Evolutionary conservation across 1,139 yeast species (phyloP).

Genomic region (Candida tropicalis): DNA sequence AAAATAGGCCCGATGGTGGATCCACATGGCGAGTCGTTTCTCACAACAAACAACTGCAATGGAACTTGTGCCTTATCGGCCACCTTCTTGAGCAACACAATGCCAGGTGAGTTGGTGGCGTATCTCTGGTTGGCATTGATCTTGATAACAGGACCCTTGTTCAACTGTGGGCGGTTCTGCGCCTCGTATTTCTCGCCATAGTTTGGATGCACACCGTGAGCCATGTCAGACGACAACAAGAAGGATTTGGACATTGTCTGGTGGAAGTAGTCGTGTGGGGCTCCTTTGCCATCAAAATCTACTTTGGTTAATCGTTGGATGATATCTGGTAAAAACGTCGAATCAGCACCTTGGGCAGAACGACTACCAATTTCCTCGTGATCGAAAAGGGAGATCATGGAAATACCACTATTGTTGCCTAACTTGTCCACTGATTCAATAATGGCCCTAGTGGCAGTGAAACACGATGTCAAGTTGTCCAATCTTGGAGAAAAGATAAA

Average conservation of each 20-base stretch:
- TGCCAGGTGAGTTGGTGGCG: slow-evolving; percentile 91
- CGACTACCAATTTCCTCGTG: slow-evolving; percentile 95
- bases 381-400: slow-evolving; percentile 80
- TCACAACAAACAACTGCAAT: slow-evolving; percentile 80
- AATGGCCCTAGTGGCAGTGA: slow-evolving; percentile 73
- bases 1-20: slow-evolving; percentile 81
- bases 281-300: slow-evolving; percentile 21
- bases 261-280: slow-evolving; percentile 37
- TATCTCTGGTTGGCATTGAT: slow-evolving; percentile 94
- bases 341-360: slow-evolving; percentile 96
- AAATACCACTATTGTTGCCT: slow-evolving; percentile 55
- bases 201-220: slow-evolving; percentile 96
- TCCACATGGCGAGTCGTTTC: slow-evolving; percentile 94
- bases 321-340: slow-evolving; percentile 82
- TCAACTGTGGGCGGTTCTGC: slow-evolving; percentile 76
- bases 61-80: slow-evolving; percentile 72
- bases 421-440: slow-evolving; percentile 53
- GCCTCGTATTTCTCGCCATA: slow-evolving; percentile 75
- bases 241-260: slow-evolving; percentile 82
- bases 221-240: slow-evolving; percentile 91
- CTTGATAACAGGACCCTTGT: slow-evolving; percentile 90
- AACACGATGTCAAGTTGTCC: slow-evolving; percentile 89
- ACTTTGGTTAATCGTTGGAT: slow-evolving; percentile 64
- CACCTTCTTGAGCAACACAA: slow-evolving; percentile 71
- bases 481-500: slow-evolving; percentile 92